Percentiles rank a stretch among this genome's conserved stretches.
Conservation (phyloP, 805 yeast species). For the Hanseniaspora clermontiae region DNA sequence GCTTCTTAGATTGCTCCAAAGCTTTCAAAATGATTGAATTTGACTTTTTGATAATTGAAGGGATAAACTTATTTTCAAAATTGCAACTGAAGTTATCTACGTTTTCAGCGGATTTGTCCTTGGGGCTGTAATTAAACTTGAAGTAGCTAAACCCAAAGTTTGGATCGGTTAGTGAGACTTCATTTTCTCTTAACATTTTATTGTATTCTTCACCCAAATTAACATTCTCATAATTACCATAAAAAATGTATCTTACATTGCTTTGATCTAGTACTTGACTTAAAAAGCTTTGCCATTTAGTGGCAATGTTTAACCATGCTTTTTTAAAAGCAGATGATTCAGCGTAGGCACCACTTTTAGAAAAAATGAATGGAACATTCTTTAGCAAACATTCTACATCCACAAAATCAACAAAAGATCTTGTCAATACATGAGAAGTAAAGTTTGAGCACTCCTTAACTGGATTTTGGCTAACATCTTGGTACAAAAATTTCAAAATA, state of each 20-base stretch:
- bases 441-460: conserved; percentile 37
- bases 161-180: conserved; percentile 24
- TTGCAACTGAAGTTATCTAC: conserved; percentile 3
- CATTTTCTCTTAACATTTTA: neutral
- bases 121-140: conserved; percentile 13
- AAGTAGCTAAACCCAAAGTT: conserved; percentile 36
- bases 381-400: conserved; percentile 33
- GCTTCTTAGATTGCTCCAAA: conserved; percentile 20
- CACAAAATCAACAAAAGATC: conserved; percentile 22
- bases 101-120: neutral
- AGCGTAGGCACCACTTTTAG: conserved; percentile 22
- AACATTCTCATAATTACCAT: conserved; percentile 23
- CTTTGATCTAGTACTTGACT: conserved; percentile 20
- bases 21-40: conserved; percentile 17
- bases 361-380: conserved; percentile 28
- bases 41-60: conserved; percentile 26
- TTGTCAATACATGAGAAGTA: conserved; percentile 32
- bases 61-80: conserved; percentile 30
- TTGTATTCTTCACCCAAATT: neutral
- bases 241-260: conserved; percentile 29
- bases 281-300: conserved; percentile 28
- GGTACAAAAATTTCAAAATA: conserved; percentile 34
- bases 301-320: conserved; percentile 36
- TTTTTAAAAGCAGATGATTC: conserved; percentile 26
- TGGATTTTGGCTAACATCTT: conserved; percentile 29